Base-by-base conservation (phyloP, 768 basidiomycete species). In the Tulasnella sp. region DNA sequence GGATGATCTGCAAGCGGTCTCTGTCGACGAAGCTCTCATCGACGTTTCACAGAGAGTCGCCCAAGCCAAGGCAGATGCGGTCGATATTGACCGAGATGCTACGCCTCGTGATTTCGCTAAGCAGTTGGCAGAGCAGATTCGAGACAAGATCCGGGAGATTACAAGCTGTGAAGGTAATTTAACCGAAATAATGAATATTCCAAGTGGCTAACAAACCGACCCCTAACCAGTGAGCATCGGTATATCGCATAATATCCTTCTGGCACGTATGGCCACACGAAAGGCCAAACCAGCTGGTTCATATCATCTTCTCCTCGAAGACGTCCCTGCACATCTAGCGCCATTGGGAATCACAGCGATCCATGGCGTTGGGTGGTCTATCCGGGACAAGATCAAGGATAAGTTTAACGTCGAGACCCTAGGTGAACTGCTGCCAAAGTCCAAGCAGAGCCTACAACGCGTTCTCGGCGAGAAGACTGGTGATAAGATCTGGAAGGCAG, bases 1-100 rank as follows among this genome's bases (percentile, higher is more conserved):
- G 23, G 90, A 96, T 66, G 90, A 93, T 65, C 75, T 98, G 2
- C 85, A 97, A 72, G 93, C 94, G 1, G 94, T 97, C 15, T 95
- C 92, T 1, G 88, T 98, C 4, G 96, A 99, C 62, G 96, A 99
- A 69, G 95, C 92, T 0, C 77, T 97, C 23, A 83, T 98, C 61
- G 94, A 97, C 60, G 89, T 94, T 15, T 84, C 88, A 0, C 77
- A 73, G 3, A 74, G 77, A 0, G 78, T 88, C 42, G 66, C 67
- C 21, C 56, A 65, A 71, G 42, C 69, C 3, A 61, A 59, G 27
- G 43, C 48, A 44, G 17, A 19, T 13, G 32, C 32, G 21, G 23
- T n/a, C n/a, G 24, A 41, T 41, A 10, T 34, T 45, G 32, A 70
- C 29, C 68, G 70, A 17, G 52, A 63, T 42, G 58, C 60, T 15